Conservation (phyloP, 2,329 filamentous ascomycete genomes). For the Curvularia sp. region DNA sequence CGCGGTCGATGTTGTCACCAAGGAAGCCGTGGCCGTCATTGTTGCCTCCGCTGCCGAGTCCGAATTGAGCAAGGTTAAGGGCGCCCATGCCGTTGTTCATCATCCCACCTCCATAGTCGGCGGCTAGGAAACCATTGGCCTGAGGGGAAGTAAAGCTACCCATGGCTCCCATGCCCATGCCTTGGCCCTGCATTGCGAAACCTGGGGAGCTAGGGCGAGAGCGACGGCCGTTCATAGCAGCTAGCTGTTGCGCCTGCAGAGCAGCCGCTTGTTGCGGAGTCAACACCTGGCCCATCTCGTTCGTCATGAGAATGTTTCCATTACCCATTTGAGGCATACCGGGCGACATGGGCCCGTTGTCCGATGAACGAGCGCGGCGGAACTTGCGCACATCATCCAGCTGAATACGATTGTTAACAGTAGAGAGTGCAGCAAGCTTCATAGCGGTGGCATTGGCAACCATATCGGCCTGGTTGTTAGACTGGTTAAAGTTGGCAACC, state of each 20-base stretch:
- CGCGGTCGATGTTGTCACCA: constrained; percentile 88
- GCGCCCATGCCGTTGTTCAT: constrained; percentile 75
- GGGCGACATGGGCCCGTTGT: constrained; percentile 73
- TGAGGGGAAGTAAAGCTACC: constrained; percentile 81
- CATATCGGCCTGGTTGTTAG: constrained; percentile 86
- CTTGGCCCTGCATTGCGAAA: constrained; percentile 72
- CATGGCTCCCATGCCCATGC: constrained; percentile 65
- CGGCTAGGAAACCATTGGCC: constrained; percentile 91
- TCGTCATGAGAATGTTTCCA: constrained; percentile 89
- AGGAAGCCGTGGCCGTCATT: constrained; percentile 77
- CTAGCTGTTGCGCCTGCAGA: constrained; percentile 76
- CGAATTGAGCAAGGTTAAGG: constrained; percentile 75
- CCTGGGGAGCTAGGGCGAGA: constrained; percentile 92
- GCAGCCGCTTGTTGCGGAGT: constrained; percentile 64
- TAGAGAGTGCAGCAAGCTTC: constrained; percentile 96
- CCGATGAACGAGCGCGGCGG: constrained; percentile 87
- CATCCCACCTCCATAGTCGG: constrained; percentile 78
- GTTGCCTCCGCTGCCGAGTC: constrained; percentile 56
- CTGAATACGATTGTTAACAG: constrained; percentile 97
- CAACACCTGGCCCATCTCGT: constrained; percentile 87
- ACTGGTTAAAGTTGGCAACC: constrained; percentile 78
- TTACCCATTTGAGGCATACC: constrained; percentile 68
- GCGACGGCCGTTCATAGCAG: constrained; percentile 79
- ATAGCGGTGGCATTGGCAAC: constrained; percentile 98
- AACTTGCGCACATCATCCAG: constrained; percentile 97